Evolutionary conservation across 106 monocot species (phyloP).

Genomic region (Phalaenopsis aphrodite): DNA sequence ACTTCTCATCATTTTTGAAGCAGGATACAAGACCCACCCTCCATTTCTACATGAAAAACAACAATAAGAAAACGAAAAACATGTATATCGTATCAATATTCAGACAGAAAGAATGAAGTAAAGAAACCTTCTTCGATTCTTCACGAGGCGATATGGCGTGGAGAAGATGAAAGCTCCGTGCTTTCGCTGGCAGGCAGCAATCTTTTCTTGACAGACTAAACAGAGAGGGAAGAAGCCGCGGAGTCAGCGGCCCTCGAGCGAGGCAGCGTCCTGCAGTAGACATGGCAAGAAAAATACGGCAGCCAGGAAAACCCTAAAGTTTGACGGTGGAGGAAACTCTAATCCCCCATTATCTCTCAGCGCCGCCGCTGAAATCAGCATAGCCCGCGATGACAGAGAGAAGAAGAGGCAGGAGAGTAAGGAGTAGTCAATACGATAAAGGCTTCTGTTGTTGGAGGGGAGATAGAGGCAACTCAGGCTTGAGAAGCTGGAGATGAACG

Average conservation of each 20-base stretch:
- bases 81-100: not conserved
- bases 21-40: not conserved
- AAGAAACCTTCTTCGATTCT: not conserved
- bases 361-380: not conserved
- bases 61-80: not conserved
- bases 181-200: not conserved
- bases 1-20: conserved; percentile 6
- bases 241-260: not conserved
- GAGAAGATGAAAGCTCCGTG: not conserved
- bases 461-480: not conserved
- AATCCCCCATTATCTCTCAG: not conserved
- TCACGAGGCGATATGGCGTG: not conserved
- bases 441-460: not conserved
- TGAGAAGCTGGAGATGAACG: not conserved
- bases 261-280: not conserved
- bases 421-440: not conserved
- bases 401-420: not conserved
- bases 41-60: conserved; percentile 9
- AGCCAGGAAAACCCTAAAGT: not conserved
- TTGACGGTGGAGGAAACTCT: conserved; percentile 6
- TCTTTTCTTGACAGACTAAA: not conserved
- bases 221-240: not conserved
- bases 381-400: not conserved
- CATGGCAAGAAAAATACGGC: not conserved
- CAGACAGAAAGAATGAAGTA: not conserved